Base-by-base conservation (phyloP, 495 filamentous ascomycete species). In the Aspergillus indologenus region DNA sequence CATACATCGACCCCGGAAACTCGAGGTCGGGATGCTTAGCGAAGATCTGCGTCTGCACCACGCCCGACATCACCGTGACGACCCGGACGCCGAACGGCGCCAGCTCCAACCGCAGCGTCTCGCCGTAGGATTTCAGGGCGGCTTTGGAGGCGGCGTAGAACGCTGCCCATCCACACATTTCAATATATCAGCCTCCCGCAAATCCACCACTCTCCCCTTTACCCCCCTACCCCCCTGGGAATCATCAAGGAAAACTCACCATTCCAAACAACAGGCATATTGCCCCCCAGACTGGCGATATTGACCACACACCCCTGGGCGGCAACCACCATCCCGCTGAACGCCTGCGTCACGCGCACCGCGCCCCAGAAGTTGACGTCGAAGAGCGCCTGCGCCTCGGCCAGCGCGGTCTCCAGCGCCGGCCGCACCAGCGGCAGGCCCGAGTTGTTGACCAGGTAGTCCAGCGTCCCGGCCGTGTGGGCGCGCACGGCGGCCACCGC, bases 401-500 rank as follows among this genome's bases (percentile, higher is more conserved):
- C 68, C 0, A 85, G 56, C 29, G 75, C 67, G 21, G 79, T 72
- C 59, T 87, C 85, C 4, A 83, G 71, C 5, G 76, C 73, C 0
- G 85, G 84, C 55, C 74, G 72, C 6, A 80, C 78, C 59, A 79
- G 73, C 3, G 70, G 76, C 46, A 72, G 75, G 23, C 85, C 85
- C 18, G 85, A 85, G 64, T 89, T 89, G 67, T 90, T 90, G 56
- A 90, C 77, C 18, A 89, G 75, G 53, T 81, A 80, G 65, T 88
- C 82, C n/a, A 90, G 72, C 52, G 65, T 80, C 12, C 82, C 83
- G 52, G 75, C 77, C 0, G 83, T 87, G 31, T 82, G 23, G n/a
- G 73, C 70, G 22, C 75, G 82, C 44, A 86, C 82, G 51, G 84
- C 78, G 26, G 81, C 70, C 5, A 75, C 62, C 3, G 63, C 60